Evolutionary conservation across 352 stramenopile genomes (phyloP).

Genomic region (Thraustochytrium striatum): DNA sequence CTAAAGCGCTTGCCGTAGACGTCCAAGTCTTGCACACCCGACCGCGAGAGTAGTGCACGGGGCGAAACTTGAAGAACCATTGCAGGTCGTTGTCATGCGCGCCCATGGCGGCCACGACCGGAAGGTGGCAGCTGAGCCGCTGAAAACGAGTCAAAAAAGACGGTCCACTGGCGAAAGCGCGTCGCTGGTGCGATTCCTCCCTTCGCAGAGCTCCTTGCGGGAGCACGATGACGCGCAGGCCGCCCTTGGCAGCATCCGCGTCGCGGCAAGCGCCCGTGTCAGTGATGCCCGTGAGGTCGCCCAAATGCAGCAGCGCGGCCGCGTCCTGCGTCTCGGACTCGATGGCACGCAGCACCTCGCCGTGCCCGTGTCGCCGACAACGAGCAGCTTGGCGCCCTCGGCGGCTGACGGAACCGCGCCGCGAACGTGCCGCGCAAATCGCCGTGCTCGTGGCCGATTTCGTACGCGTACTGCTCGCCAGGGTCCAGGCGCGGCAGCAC

Average conservation of each 20-base stretch:
- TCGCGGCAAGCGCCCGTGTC: constrained; percentile 11
- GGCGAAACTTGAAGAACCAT: constrained; percentile 37
- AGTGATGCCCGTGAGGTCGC: constrained; percentile 25
- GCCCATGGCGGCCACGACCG: constrained; percentile 43
- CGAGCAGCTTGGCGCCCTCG: too few relatives aligned
- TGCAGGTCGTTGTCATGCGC: constrained; percentile 47
- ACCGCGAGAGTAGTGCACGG: too few relatives aligned
- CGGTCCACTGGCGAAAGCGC: background rate
- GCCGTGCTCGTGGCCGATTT: too few relatives aligned
- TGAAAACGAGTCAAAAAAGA: background rate
- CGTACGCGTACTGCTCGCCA: too few relatives aligned
- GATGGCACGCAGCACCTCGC: background rate
- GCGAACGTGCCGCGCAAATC: too few relatives aligned
- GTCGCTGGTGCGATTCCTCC: background rate
- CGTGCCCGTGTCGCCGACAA: constrained; percentile 23
- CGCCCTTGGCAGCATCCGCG: background rate
- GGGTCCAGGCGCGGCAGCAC: too few relatives aligned
- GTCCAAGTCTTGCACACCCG: constrained; percentile 1
- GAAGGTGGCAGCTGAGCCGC: background rate
- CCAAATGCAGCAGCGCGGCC: background rate
- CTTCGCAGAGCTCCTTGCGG: background rate
- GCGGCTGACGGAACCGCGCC: too few relatives aligned
- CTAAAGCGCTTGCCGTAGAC: background rate
- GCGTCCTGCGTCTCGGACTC: background rate
- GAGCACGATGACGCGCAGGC: constrained; percentile 7